Percentiles rank a stretch among this genome's conserved stretches.
These are phyloP conservation scores for Alnus glutinosa DNA, from an alignment of 306 rosid genomes.

Conservation along the genomic window DNA sequence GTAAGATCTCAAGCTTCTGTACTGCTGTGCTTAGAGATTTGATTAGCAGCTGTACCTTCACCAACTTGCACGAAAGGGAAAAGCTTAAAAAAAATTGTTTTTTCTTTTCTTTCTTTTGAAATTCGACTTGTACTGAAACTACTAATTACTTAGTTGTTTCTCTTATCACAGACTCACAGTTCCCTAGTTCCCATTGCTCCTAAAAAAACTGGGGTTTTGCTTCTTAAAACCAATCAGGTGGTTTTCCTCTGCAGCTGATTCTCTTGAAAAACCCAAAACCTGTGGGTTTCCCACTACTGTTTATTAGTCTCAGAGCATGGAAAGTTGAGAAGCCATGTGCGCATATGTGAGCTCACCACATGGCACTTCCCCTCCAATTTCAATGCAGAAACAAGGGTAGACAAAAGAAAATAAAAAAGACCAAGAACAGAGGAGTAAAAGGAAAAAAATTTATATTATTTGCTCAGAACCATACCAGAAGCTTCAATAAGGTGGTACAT, in stretches of 20 bases:
- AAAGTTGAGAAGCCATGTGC: conserved; percentile 83
- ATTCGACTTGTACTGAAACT: conserved; percentile 13
- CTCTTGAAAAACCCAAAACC: conserved; percentile 53
- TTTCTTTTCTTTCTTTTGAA: background rate
- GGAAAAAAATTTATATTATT: background rate
- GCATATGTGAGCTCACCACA: conserved; percentile 72
- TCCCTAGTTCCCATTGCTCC: conserved; percentile 39
- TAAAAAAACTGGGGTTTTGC: conserved; percentile 17
- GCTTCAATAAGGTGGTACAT: background rate
- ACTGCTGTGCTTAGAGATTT: conserved; percentile 32
- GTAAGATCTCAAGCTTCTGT: background rate
- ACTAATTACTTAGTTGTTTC: conserved; percentile 4
- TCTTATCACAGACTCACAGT: conserved; percentile 33
- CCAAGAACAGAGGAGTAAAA: background rate
- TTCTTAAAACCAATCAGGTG: conserved; percentile 29
- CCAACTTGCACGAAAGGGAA: conserved; percentile 24
- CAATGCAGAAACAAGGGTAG: conserved; percentile 22
- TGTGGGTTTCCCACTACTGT: conserved; percentile 27
- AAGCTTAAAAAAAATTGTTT: background rate
- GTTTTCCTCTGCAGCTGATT: conserved; percentile 49
- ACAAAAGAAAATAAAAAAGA: background rate
- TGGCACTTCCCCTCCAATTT: conserved; percentile 53
- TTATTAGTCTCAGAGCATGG: conserved; percentile 40
- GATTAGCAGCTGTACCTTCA: conserved; percentile 28
- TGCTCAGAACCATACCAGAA: conserved; percentile 3